Conservation (phyloP, 129 eudicot genomes). For the Mikania micrantha region DNA sequence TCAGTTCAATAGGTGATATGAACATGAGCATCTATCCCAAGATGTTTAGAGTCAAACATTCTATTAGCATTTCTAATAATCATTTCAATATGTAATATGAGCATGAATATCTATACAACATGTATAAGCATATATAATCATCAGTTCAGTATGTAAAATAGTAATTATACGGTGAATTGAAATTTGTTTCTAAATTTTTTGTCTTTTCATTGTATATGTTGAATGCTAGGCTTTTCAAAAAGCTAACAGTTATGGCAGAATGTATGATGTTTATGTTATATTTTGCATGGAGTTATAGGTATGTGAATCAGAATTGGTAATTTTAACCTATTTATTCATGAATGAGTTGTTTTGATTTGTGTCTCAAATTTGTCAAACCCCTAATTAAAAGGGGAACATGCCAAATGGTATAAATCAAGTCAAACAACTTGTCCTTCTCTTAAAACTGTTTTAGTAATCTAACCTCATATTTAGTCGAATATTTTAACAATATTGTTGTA, state of each 20-base stretch:
- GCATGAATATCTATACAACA: neutral
- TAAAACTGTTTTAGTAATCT: neutral
- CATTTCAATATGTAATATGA: neutral
- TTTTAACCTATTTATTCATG: neutral
- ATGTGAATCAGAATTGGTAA: neutral
- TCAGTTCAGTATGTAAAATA: neutral
- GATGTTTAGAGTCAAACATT: too few relatives aligned
- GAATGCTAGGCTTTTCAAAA: neutral
- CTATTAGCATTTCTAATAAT: neutral
- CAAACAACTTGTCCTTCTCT: neutral
- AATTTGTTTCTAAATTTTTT: too few relatives aligned
- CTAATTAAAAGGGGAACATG: neutral
- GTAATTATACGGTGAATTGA: neutral
- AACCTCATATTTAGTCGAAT: neutral
- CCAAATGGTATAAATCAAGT: neutral
- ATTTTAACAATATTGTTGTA: neutral
- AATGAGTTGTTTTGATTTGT: neutral
- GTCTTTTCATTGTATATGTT: neutral
- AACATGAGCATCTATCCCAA: too few relatives aligned
- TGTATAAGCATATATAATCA: neutral
- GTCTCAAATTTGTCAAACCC: neutral
- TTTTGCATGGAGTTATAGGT: neutral
- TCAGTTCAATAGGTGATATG: too few relatives aligned
- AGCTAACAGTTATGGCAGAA: neutral
- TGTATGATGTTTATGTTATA: neutral